Evolutionary conservation across 345 rosid genomes (phyloP), one percentile per base, ranked within the genome.

Genomic region (Moringa oleifera): DNA sequence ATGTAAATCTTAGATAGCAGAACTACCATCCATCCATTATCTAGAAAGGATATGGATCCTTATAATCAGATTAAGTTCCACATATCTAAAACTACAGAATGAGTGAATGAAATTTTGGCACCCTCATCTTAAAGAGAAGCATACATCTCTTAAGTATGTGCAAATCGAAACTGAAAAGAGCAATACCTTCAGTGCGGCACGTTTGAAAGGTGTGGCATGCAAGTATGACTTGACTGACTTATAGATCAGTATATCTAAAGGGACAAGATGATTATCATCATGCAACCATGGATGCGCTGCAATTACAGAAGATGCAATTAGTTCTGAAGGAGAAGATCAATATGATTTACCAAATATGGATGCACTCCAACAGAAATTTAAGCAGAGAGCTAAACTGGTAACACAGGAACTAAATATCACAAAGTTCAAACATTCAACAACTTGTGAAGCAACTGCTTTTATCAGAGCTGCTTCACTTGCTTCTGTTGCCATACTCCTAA

Each of bases 241-340:
- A 66, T 65, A 89, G 46, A 89, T 71, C 79, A 89, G 21, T 68
- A 86, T 74, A 71, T 89, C 96, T 59, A 89, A 65, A 59, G 92
- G 88, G 24, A 80, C 66, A 20, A 76, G 72, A 28, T 73, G 75
- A 59, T 51, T 78, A 57, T 79, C 88, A 71, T 79, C 77, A 5
- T 71, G 75, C 77, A 89, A 72, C 96, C 96, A 88, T 9, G 92
- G 88, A 65, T 88, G 96, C 68, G 75, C 96, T 89, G 80, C 64
- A 67, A 69, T 33, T 4, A 59, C 56, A 65, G 36, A 46, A 9
- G 23, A 7, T 41, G 6, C 12, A 7, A 41, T 41, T 41, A 15
- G 12, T 41, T 41, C 2, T 5, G 17, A 41, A 41, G 13, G 12
- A 7, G 6, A 1, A 4, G 12, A 41, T 4, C 33, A 8, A 28